A percentile compares a stretch with the other conserved stretches of the same genome.
Conservation (phyloP, 73 alveolate genomes). For the Tetrahymena thermophila region DNA sequence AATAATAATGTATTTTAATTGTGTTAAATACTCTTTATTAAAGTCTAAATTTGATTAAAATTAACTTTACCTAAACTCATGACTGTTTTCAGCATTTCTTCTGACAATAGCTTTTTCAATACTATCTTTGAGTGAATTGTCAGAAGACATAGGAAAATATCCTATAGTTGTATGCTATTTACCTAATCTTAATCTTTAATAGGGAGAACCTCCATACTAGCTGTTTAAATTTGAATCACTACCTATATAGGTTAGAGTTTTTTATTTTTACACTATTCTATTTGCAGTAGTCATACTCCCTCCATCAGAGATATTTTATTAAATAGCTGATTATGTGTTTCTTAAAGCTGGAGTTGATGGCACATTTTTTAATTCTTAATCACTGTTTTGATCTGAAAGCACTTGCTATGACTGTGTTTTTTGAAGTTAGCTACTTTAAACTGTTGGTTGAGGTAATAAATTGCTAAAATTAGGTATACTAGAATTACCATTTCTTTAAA, state of each 20-base stretch:
- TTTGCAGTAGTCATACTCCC: neutral
- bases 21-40: too few species aligned
- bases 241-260: neutral
- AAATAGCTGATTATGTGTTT: neutral
- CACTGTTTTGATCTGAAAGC: neutral
- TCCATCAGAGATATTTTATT: neutral
- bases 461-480: neutral
- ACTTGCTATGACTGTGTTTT: neutral
- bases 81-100: neutral
- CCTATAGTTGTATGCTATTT: neutral
- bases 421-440: neutral
- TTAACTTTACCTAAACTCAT: neutral
- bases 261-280: neutral
- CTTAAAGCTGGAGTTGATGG: neutral
- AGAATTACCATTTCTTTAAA: neutral
- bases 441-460: neutral
- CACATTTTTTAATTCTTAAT: neutral
- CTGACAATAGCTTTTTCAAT: neutral
- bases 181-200: neutral
- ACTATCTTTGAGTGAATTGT: neutral
- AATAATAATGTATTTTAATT: too few species aligned
- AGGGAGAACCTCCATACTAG: neutral
- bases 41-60: neutral
- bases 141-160: neutral
- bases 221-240: neutral